phyloP scores from a whole-genome alignment of 441 rosid genomes.

The Iberis amara region DNA sequence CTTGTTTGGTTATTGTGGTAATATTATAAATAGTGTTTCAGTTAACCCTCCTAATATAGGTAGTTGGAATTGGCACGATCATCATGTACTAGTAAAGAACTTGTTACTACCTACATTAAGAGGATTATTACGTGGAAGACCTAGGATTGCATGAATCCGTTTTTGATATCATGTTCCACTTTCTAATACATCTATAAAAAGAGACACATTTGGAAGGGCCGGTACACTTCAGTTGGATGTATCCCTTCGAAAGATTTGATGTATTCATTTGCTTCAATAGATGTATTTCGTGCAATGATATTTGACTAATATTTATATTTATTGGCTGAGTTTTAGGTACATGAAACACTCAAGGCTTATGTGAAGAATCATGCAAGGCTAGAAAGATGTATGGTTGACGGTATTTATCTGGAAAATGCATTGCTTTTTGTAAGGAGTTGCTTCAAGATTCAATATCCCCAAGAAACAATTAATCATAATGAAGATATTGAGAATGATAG shows the following conservation, averaged over 20 bases:
- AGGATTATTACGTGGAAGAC: background rate
- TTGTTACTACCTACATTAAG: background rate
- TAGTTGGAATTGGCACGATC: background rate
- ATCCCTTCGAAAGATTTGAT: background rate
- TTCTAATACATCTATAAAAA: background rate
- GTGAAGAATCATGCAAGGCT: background rate
- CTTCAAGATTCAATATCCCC: background rate
- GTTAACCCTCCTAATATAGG: background rate
- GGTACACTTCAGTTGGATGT: background rate
- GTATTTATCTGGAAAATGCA: background rate
- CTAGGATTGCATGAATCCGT: background rate
- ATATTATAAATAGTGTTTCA: background rate
- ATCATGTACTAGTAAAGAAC: background rate
- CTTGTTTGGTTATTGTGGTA: background rate
- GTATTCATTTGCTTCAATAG: background rate
- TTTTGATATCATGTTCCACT: background rate
- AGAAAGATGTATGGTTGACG: background rate
- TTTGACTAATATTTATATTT: background rate
- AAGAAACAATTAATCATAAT: background rate
- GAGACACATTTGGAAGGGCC: background rate
- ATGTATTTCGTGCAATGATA: background rate
- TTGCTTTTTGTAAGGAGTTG: background rate
- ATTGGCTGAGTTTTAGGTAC: background rate
- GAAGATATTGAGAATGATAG: slow-evolving; percentile 2
- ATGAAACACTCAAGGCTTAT: background rate